These are phyloP conservation scores for Debaryomyces udenii DNA, from an alignment of 1,139 yeast genomes.

Conservation along the genomic window DNA sequence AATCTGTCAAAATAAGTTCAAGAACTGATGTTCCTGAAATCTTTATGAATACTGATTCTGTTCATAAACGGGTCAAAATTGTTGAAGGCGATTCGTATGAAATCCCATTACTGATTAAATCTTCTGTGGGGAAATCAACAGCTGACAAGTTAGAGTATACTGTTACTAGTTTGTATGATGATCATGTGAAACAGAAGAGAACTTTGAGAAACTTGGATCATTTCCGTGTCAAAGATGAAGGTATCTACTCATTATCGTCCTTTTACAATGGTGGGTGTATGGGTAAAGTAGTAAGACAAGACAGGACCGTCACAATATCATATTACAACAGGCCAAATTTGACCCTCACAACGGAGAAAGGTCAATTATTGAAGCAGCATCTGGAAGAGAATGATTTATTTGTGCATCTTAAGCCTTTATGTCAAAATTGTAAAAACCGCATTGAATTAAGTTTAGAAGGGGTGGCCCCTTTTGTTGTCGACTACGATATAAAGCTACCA, in stretches of 20 bases:
- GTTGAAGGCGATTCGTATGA: conserved; percentile 64
- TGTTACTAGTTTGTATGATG: conserved; percentile 22
- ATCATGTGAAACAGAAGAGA: conserved; percentile 27
- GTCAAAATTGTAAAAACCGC: conserved; percentile 34
- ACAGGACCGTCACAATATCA: conserved; percentile 43
- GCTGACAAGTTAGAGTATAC: conserved; percentile 33
- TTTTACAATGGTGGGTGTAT: conserved; percentile 70
- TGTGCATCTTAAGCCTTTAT: conserved; percentile 35
- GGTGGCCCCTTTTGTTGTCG: conserved; percentile 70
- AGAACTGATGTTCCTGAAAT: conserved; percentile 64
- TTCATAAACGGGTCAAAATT: conserved; percentile 37
- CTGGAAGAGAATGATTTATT: conserved; percentile 16
- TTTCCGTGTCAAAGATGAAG: conserved; percentile 56
- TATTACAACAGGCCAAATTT: conserved; percentile 62
- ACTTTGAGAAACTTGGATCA: conserved; percentile 35
- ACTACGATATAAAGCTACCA: conserved; percentile 68
- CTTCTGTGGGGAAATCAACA: conserved; percentile 30
- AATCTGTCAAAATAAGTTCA: conserved; percentile 62
- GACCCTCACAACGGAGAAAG: conserved; percentile 25
- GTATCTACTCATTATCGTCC: conserved; percentile 60
- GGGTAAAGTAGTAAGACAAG: conserved; percentile 51
- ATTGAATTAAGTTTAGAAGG: conserved; percentile 48
- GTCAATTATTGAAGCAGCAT: conserved; percentile 22
- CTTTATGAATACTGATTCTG: conserved; percentile 22
- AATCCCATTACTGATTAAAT: conserved; percentile 56